Evolutionary conservation across 208 protist genomes (phyloP), one percentile per base, ranked within the genome.

Genomic region (Trypanosomatidae sp.): DNA sequence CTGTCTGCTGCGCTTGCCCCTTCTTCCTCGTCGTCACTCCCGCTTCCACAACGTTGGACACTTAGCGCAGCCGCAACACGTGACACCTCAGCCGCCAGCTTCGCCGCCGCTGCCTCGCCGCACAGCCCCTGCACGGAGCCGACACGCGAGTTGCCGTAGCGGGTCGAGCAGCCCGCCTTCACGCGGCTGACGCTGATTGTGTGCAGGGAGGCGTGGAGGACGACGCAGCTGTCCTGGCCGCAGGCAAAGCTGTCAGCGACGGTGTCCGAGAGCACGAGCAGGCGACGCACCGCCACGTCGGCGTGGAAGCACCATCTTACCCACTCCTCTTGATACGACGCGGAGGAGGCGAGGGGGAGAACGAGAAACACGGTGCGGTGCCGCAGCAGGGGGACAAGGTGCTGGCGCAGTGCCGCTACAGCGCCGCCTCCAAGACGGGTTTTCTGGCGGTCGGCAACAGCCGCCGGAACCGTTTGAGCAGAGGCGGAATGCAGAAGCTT

Each of bases 211-310:
- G 56, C 66, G 66, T 82, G 77, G 17, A 82, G 10, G 25, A 82
- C 71, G 49, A 87, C 67, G 44, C 77, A 59, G 3, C 76, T 74
- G 58, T 65, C 66, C 25, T 60, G 25, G 6, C 88, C 86, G 19
- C 79, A 80, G 9, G 76, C 91, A 60, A 93, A 76, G 41, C 75
- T 56, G 56, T 73, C 79, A 0, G 91, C 88, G 30, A 92, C 83
- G 2, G 86, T 69, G 67, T 95, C 91, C 0, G 88, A 88, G 8
- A 95, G n/a, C 36, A 88, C 75, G 47, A 87, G 69, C 46, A 91
- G 62, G 19, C 73, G 76, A 5, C 77, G 60, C 17, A 81, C 76
- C 13, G 55, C 58, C 2, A 89, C 72, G 19, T 47, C 59, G 17
- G 39, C 33, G 25, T 52, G 30, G 56, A 87, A 84, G 15, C 86